phyloP scores from a whole-genome alignment of 148 eudicot species.

The Cornus kousa region DNA sequence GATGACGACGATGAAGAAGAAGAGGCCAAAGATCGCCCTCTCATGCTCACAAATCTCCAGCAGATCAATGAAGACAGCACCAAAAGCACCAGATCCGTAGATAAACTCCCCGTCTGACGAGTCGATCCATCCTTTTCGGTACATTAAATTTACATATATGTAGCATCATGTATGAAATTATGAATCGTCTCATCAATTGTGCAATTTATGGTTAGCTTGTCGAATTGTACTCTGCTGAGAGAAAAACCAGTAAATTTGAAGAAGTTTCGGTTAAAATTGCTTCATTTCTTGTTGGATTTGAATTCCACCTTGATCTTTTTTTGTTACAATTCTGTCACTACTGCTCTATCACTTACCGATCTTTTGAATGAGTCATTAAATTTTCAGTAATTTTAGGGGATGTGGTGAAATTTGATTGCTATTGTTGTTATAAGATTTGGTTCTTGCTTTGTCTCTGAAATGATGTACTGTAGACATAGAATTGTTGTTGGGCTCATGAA shows the following conservation, averaged over 20 bases:
- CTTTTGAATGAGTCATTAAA: too few relatives aligned
- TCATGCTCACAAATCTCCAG: slow-evolving; percentile 42
- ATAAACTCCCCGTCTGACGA: slow-evolving; percentile 68
- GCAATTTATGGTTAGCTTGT: not conserved
- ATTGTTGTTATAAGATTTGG: too few relatives aligned
- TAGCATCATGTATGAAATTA: not conserved
- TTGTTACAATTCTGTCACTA: too few relatives aligned
- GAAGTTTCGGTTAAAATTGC: not conserved
- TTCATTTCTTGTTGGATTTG: not conserved
- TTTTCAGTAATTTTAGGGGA: too few relatives aligned
- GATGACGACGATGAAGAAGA: slow-evolving; percentile 70
- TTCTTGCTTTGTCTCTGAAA: too few relatives aligned
- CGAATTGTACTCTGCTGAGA: not conserved
- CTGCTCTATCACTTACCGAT: too few relatives aligned
- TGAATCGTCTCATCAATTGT: not conserved
- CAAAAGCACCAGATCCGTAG: slow-evolving; percentile 34
- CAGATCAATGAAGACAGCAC: slow-evolving; percentile 1
- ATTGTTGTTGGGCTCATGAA: too few relatives aligned
- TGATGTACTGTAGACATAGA: too few relatives aligned
- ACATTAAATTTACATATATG: not conserved
- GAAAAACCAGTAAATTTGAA: not conserved
- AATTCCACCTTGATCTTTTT: not conserved
- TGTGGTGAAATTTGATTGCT: too few relatives aligned
- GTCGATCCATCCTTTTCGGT: not conserved
- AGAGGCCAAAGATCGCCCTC: slow-evolving; percentile 63